Base-by-base conservation (phyloP, 768 basidiomycete species). In the Symmetrospora coprosmae region DNA sequence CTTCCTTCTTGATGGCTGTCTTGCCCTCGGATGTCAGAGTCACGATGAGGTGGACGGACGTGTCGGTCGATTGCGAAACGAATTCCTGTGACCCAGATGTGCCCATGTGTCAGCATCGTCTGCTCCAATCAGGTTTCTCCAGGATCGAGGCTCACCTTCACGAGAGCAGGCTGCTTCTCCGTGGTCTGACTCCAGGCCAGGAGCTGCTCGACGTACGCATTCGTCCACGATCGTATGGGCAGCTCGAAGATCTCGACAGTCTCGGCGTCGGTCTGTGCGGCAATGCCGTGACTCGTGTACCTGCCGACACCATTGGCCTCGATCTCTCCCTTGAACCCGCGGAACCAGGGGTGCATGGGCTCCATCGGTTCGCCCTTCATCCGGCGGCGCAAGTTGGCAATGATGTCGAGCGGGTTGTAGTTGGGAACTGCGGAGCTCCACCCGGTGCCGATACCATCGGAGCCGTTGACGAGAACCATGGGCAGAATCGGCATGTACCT, bases 391-490 rank as follows among this genome's bases (percentile, higher is more conserved):
- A 99, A 73, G 71, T 97, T 97, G 21, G 77, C 78, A 14, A 96
- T 85, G 56, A 99, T 85, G 56, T 97, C 92, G 14, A 73, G 73
- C 0, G 94, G 94, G 69, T 97, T 96, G 76, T 82, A 97, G 68
- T 83, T 84, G 1, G 94, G 94, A 50, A 99, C 76, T 39, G 73
- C 81, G 1, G 94, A 96, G 70, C 88, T 91, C 92, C 94, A 99
- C 65, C 92, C 89, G 58, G 94, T 99, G 43, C 94, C 94, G 67
- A 99, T 97, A 75, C 94, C 94, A 65, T 96, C 91, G 9, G 87
- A 83, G 7, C 94, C 94, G 67, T 99, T 97, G 70, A 97, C 73
- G 50, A 99, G 77, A 0, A 96, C 78, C 72, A 91, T 76, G 0
- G 94, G 94, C 1, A 99, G 68, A 39, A 89, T 73, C 17, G 94